Evolutionary conservation across 805 yeast species (phyloP), one percentile per base, ranked within the genome.

Genomic region (Metschnikowia dekortorum): DNA sequence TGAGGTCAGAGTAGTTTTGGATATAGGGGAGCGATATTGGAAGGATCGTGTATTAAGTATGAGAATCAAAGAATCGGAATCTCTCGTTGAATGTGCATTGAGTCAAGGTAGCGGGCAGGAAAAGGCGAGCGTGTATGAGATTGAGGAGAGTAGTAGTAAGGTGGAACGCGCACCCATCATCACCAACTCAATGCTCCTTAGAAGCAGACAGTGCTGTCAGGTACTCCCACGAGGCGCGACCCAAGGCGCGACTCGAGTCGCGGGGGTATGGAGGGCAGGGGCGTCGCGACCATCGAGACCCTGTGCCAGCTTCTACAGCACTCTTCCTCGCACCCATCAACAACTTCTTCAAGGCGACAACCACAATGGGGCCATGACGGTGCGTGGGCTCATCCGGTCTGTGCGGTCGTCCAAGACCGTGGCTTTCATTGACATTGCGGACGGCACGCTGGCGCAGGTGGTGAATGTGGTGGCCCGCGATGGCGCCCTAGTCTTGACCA

Each of bases 401-500:
- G 79, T 89, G 1, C 77, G 97, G 45, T 66, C 76, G 8, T 78
- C 89, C 62, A 90, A 90, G 62, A 85, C 84, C 48, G 75, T 87
- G 4, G 86, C 89, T 0, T 94, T 94, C 65, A 70, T 90, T 4
- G 96, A 89, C 60, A 56, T 94, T 9, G 68, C 78, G 2, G 98
- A 94, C 64, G 98, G 98, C 0, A 76, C 94, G 0, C 70, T 80
- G 1, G 69, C 76, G 32, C 54, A 69, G 30, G 74, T 78, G 13
- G 62, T 91, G 50, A 80, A 78, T 60, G 78, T 89, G 50, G 68
- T 70, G 30, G 52, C 72, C 64, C 47, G 54, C 51, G 63, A 68
- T 10, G 70, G 69, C 18, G 53, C 50, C 1, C 47, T 44, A 28
- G 53, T 61, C 2, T 44, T 64, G 7, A 46, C 55, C 2, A 16